These are phyloP conservation scores for Hymenoscyphus fraxineus DNA, from an alignment of 2,329 filamentous ascomycete species.

Conservation along the genomic window DNA sequence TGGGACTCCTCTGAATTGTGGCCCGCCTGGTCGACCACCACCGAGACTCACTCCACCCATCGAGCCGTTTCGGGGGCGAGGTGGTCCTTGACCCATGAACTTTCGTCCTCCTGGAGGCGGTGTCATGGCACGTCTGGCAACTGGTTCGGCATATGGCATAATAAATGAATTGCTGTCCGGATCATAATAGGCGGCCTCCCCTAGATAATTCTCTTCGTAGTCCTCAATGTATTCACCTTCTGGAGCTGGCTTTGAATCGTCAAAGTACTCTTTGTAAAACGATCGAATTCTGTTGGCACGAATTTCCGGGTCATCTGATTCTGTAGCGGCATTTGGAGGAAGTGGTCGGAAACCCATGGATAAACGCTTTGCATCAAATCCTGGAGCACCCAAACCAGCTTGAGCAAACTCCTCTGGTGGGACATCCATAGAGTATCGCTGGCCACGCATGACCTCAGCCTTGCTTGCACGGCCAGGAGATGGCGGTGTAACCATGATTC, in stretches of 20 bases:
- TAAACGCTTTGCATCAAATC: conserved; percentile 53
- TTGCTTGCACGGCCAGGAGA: conserved; percentile 37
- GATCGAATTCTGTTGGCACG: conserved; percentile 95
- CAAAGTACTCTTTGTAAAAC: conserved; percentile 99
- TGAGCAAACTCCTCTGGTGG: conserved; percentile 37
- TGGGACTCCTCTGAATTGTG: conserved; percentile 19
- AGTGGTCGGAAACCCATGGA: conserved; percentile 77
- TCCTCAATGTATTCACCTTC: conserved; percentile 66
- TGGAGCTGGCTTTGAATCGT: conserved; percentile 61
- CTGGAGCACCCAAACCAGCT: conserved; percentile 51
- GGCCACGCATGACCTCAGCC: conserved; percentile 19
- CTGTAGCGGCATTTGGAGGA: conserved; percentile 74
- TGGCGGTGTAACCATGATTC: conserved; percentile 43
- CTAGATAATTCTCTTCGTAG: conserved; percentile 66
- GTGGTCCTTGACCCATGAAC: conserved; percentile 30
- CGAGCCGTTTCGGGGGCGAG: conserved; percentile 45
- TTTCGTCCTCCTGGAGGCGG: conserved; percentile 65
- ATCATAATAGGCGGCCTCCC: conserved; percentile 48
- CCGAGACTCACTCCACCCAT: conserved; percentile 41
- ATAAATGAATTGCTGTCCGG: conserved; percentile 51
- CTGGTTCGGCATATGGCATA: conserved; percentile 78
- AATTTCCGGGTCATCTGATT: conserved; percentile 85
- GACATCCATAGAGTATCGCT: conserved; percentile 36
- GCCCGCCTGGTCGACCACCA: conserved; percentile 10
- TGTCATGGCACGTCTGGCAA: conserved; percentile 90